phyloP scores from a whole-genome alignment of 2,329 filamentous ascomycete genomes.

The Trichoderma oligosporum region DNA sequence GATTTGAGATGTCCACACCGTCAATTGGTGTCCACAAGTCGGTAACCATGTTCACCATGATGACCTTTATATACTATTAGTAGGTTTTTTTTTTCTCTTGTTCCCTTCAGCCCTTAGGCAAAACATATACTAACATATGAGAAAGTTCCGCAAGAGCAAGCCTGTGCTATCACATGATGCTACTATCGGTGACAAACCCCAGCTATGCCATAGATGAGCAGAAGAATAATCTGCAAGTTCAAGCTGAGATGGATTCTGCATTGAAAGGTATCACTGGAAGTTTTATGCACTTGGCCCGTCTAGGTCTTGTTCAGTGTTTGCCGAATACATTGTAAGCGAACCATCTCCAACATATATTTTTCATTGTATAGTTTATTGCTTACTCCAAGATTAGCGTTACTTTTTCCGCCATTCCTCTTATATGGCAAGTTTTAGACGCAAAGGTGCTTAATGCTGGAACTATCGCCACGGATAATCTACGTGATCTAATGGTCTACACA shows the following conservation, averaged over 20 bases:
- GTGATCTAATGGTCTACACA: constrained; percentile 14
- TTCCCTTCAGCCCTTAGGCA: not conserved
- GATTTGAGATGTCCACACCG: constrained; percentile 2
- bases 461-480: constrained; percentile 6
- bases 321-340: constrained; percentile 14
- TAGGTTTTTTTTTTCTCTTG: not conserved
- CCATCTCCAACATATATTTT: not conserved
- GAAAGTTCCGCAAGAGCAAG: constrained; percentile 7
- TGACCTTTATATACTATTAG: constrained; percentile 16
- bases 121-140: not conserved
- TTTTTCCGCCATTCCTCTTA: constrained; percentile 6
- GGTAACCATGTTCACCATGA: constrained; percentile 7
- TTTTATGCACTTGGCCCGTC: constrained; percentile 5
- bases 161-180: constrained; percentile 14
- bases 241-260: constrained; percentile 10
- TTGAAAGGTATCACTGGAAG: constrained; percentile 2
- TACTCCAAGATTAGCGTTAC: not conserved
- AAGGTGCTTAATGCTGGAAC: constrained; percentile 8
- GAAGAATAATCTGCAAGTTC: not conserved
- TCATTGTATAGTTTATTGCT: not conserved
- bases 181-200: constrained; percentile 1
- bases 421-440: constrained; percentile 13
- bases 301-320: constrained; percentile 6
- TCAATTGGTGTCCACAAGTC: constrained; percentile 9
- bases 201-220: not conserved